Base-by-base conservation (phyloP, 352 stramenopile species). In the Phytophthora colocasiae region DNA sequence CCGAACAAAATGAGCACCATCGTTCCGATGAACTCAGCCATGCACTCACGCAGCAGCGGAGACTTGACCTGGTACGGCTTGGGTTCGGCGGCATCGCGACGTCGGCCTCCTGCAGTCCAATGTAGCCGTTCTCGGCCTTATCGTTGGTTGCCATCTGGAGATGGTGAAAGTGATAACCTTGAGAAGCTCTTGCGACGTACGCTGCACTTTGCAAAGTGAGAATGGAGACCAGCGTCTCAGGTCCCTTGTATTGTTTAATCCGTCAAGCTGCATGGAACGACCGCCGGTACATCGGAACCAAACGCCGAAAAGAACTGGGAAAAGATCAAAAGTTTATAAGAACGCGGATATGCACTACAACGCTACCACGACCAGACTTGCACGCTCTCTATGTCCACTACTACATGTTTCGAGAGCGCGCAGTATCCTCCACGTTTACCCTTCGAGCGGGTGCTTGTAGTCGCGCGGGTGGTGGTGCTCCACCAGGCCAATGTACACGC, bases 1-100 rank as follows among this genome's bases (percentile, higher is more conserved):
- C 81, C 81, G 51, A 90, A 89, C 43, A 66, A 36, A 62, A 90
- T 73, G 48, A 89, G 58, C 26, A 86, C 64, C 49, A 85, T 76
- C 2, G 74, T 81, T 50, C 71, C 72, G 39, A 88, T 61, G 61
- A 82, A 84, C 41, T 85, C 79, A 36, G 74, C 77, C 48, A 85
- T 43, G 51, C 77, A 86, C 61, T 89, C 75, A 24, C 64, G 57
- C 29, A 81, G n/a, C 40, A 83, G 58, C 14, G 69, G 22, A 3
- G 58, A 72, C 55, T 78, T 75, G 54, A 73, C 61, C 31, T 58
- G 52, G 50, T 58, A 76, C 29, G 41, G 47, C 36, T 64, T 64
- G 45, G 31, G 14, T 45, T 41, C 11, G 58, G n/a, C n/a, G 40
- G 8, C 29, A 69, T 63, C 29, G 24, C 65, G 36, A 65, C 58